phyloP scores from a whole-genome alignment of 2,329 filamentous ascomycete species.

The Ophiostoma piceae region DNA sequence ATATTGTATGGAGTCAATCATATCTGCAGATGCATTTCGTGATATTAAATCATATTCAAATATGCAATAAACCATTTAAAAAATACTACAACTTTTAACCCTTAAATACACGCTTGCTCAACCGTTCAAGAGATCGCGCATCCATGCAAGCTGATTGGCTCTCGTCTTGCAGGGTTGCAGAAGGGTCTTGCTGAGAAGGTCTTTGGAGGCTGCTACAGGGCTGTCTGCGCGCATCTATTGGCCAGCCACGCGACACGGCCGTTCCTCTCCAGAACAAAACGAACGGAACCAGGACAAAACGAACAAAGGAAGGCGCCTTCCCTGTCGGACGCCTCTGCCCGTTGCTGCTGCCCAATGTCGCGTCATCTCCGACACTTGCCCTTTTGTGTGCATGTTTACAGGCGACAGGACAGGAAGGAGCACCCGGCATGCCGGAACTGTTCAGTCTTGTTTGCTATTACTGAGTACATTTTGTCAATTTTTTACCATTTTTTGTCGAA shows the following conservation, averaged over 20 bases:
- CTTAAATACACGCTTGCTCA: neutral
- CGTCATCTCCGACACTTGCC: constrained; percentile 24
- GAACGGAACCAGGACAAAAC: neutral
- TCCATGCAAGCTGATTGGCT: constrained; percentile 20
- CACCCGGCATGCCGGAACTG: neutral
- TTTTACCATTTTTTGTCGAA: neutral
- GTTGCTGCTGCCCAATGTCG: constrained; percentile 18
- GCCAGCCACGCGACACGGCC: constrained; percentile 27
- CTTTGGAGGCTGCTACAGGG: neutral
- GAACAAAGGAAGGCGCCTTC: constrained; percentile 15
- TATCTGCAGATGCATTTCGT: neutral
- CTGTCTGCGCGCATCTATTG: constrained; percentile 26
- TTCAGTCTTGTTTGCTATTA: neutral
- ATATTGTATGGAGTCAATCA: neutral
- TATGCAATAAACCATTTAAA: neutral
- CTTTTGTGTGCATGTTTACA: neutral
- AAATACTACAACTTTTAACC: too few relatives aligned
- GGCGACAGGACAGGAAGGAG: constrained; percentile 4
- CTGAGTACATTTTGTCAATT: neutral
- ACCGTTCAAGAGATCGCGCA: constrained; percentile 11
- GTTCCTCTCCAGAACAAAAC: constrained; percentile 18
- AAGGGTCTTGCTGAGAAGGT: neutral
- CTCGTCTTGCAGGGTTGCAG: neutral
- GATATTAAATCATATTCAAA: neutral
- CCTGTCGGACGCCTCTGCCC: neutral